Evolutionary conservation across 2,329 filamentous ascomycete genomes (phyloP).

Genomic region (Dactylonectria macrodidyma): DNA sequence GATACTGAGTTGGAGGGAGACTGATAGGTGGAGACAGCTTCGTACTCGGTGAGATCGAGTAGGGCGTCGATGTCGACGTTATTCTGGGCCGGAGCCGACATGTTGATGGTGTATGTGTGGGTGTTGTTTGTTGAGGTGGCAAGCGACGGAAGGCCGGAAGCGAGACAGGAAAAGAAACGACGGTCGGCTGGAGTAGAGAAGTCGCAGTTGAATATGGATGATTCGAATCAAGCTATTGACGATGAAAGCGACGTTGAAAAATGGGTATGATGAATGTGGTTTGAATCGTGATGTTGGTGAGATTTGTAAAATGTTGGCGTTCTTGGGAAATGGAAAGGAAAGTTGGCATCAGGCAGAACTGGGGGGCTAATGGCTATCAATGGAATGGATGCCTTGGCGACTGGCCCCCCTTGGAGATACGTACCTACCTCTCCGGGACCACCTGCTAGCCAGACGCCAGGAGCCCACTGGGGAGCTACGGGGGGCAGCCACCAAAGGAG

Average conservation of each 20-base stretch:
- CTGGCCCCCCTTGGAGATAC: slow-evolving; percentile 31
- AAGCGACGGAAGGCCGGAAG: slow-evolving; percentile 30
- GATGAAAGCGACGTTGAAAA: slow-evolving; percentile 17
- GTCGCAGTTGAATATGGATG: background rate
- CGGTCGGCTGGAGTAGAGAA: background rate
- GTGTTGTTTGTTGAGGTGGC: slow-evolving; percentile 29
- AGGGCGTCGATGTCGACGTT: slow-evolving; percentile 70
- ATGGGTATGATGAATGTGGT: slow-evolving; percentile 33
- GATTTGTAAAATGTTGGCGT: slow-evolving; percentile 14
- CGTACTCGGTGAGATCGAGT: slow-evolving; percentile 75
- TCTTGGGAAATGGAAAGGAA: slow-evolving; percentile 43
- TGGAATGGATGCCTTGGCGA: slow-evolving; percentile 50
- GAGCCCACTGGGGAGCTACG: slow-evolving; percentile 39
- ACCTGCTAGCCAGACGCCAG: slow-evolving; percentile 25
- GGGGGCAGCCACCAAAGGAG: slow-evolving; percentile 29
- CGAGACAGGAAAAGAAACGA: slow-evolving; percentile 22
- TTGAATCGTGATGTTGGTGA: slow-evolving; percentile 22
- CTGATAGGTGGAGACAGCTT: slow-evolving; percentile 69
- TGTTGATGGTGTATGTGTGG: slow-evolving; percentile 42
- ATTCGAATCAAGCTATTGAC: slow-evolving; percentile 12
- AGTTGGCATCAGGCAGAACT: slow-evolving; percentile 48
- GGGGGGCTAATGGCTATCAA: slow-evolving; percentile 53
- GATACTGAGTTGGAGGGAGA: slow-evolving; percentile 70
- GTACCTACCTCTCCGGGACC: slow-evolving; percentile 21
- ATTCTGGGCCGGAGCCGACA: slow-evolving; percentile 60